phyloP scores from a whole-genome alignment of 2,329 filamentous ascomycete genomes.

The Talaromyces piceae region DNA sequence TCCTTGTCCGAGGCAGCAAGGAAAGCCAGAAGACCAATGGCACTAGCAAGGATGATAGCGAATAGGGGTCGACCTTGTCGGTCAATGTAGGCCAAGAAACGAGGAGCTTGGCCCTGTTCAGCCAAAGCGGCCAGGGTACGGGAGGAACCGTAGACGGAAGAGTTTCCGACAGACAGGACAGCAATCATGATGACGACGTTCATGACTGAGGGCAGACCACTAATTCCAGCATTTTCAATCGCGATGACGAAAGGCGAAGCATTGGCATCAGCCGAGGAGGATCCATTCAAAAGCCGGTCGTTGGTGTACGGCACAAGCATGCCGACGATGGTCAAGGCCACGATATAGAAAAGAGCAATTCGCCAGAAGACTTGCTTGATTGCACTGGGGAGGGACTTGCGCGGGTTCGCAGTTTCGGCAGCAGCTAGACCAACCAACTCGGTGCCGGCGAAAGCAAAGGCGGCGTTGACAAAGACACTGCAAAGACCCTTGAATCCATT shows the following conservation, averaged over 20 bases:
- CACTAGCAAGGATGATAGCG: constrained; percentile 60
- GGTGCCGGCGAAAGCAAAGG: constrained; percentile 56
- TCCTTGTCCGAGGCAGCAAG: constrained; percentile 59
- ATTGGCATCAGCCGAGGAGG: constrained; percentile 56
- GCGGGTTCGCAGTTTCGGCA: constrained; percentile 51
- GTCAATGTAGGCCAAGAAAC: constrained; percentile 72
- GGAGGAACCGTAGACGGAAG: constrained; percentile 82
- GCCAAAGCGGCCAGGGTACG: constrained; percentile 84
- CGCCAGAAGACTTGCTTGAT: constrained; percentile 95
- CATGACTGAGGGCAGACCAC: constrained; percentile 77
- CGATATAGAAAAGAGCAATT: constrained; percentile 82
- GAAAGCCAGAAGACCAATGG: constrained; percentile 67
- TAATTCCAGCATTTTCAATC: constrained; percentile 75
- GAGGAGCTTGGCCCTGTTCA: constrained; percentile 76
- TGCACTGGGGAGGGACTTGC: constrained; percentile 71
- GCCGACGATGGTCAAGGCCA: constrained; percentile 72
- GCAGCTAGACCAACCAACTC: constrained; percentile 56
- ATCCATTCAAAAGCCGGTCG: constrained; percentile 51
- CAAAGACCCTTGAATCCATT: constrained; percentile 61
- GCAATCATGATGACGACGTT: constrained; percentile 91
- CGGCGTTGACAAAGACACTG: constrained; percentile 56
- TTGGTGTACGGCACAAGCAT: constrained; percentile 72
- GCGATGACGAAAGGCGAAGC: constrained; percentile 92
- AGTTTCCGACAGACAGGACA: constrained; percentile 86
- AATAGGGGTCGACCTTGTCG: constrained; percentile 70